Base-by-base conservation (phyloP, 1,284 basidiomycete genomes). In the Xerocomus amazonicus region DNA sequence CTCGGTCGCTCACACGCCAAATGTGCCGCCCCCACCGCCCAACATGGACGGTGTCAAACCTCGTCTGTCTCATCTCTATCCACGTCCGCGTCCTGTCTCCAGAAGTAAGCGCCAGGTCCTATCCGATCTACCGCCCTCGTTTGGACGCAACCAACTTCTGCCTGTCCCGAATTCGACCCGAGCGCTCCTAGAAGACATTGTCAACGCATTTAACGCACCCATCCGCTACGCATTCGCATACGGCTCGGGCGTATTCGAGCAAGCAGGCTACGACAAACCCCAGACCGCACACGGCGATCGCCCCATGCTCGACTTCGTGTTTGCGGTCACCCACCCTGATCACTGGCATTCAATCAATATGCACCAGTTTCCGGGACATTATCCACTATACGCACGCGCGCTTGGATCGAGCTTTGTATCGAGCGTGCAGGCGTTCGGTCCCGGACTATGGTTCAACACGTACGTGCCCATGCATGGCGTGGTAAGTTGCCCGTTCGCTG, bases 271-370 rank as follows among this genome's bases (percentile, higher is more conserved):
- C 58, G 55, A 65, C 2, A 53, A 48, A 9, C 23, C 50, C 3
- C 9, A n/a, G 33, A 8, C 40, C 29, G 8, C 29, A 12, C 29
- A 31, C 7, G 3, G 12, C n/a, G 62, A 69, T 19, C 66, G 68
- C 19, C 92, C 92, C 0, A 91, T 99, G 87, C 80, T 97, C 17
- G 96, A 99, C 70, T 95, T 99, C 61, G 82, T 99, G 68, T 88
- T 99, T 63, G 92, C 94, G 0, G 94, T 97, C 35, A 90, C 91
- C 0, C 91, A 96, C 60, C 79, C 96, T 0, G 79, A 78, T 17
- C 92, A 96, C 62, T 99, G 95, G 78, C 97, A 99, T 68, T 89
- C 84, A 29, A 89, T 93, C 68, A 99, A 99, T 68, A 86, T 98
- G 80, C 77, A 84, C 37, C 90, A 94, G 68, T 81, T 90, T 63